Base-by-base conservation (phyloP, 164 flowering plant genomes). In the Stephania cephalantha region DNA sequence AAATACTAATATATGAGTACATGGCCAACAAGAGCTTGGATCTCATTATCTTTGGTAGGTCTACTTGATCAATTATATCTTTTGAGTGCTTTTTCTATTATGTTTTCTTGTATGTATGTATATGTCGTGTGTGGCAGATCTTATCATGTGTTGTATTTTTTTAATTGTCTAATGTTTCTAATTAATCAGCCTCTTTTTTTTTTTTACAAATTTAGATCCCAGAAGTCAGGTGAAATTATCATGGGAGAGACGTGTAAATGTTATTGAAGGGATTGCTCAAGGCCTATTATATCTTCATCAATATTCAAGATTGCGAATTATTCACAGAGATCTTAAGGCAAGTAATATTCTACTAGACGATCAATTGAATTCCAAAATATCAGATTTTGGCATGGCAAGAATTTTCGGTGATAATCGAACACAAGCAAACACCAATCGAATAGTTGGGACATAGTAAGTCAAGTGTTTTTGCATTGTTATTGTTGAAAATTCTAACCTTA, bases 391-490 rank as follows among this genome's bases (percentile, higher is more conserved):
- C 69, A 25, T 66, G 31, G 69, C 69, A 66, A 66, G 31, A 67
- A 66, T 67, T 9, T 74, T 74, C 44, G 76, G 63, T 48, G 50
- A 46, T 4, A 46, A 74, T 12, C 64, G 68, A 30, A 67, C 70
- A 45, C 61, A 66, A 44, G 71, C 63, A 65, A 74, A 74, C 29
- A 74, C 76, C 30, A 67, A 74, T 20, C 31, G 76, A 15, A 29
- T 67, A 22, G 76, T 67, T 1, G 76, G 76, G 35, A 66, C 69
- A 25, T 66, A 66, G 69, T 66, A 66, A 22, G 68, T 64, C 20
- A 58, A 55, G 7, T 5, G 6, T 17, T 58, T 58, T 58, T 18
- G 6, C 2, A 58, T 15, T n/a, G 18, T n/a, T n/a, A n/a, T 58
- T 58, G 65, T 20, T 17, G 17, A 13, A 58, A 35, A 35, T 35